Base-by-base conservation (phyloP, 257 asterid species). In the Verbascum thapsus region DNA sequence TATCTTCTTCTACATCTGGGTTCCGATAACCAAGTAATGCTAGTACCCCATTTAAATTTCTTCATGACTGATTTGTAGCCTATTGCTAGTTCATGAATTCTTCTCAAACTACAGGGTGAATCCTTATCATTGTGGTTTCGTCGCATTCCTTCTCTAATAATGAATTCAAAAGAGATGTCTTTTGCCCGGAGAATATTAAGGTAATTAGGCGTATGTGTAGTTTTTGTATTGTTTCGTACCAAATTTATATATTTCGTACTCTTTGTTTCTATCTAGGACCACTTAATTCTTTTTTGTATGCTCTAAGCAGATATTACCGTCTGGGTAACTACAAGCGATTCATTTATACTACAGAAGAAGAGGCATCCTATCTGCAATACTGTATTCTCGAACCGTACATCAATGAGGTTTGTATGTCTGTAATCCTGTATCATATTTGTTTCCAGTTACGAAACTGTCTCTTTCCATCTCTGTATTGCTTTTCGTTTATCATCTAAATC, bases 1-100 rank as follows among this genome's bases (percentile, higher is more conserved):
- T 83, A 77, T 73, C 85, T 83, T 73, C 98, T 92, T 76, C 97
- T 92, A 70, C 98, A 83, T 75, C 82, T 92, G 65, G 76, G 75
- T 51, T 73, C 94, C 10, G 80, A 74, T 65, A 78, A 75, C 74
- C 87, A 80, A 67, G 94, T 82, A 85, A 73, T 58, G 38, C 50
- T 47, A 9, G 37, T 54, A 5, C 53, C 64, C 41, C 35, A 1
- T 58, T 60, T 23, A 41, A 13, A 23, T n/a, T 58, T 47, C 9
- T 45, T 68, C 12, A 16, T 44, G 15, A 42, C 11, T 5, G 19
- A 47, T 50, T 15, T 40, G 34, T 18, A 48, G 34, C 67, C 50
- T 53, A 45, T 53, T 74, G 45, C 45, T 44, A 49, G 61, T 57
- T 65, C 38, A 3, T 41, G 10, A 45, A 53, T 0, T 52, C 42